Conservation (phyloP, 495 filamentous ascomycete genomes). For the Ascobolus immersus region DNA sequence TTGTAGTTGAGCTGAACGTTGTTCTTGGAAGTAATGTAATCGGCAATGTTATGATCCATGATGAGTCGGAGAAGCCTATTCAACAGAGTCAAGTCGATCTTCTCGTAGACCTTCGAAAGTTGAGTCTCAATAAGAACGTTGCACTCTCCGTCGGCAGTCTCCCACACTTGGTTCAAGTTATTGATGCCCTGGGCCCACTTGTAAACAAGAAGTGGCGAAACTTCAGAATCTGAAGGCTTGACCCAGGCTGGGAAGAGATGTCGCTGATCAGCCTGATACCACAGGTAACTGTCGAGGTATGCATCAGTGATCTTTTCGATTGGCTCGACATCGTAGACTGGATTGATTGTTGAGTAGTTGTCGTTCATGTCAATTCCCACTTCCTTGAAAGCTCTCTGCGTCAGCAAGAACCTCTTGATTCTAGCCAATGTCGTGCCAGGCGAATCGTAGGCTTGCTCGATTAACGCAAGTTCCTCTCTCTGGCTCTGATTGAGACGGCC, state of each 20-base stretch:
- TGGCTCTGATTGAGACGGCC: constrained; percentile 93
- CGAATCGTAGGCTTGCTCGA: constrained; percentile 96
- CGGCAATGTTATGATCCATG: constrained; percentile 98
- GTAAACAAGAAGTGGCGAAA: constrained; percentile 87
- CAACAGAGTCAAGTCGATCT: constrained; percentile 88
- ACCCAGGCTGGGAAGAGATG: constrained; percentile 98
- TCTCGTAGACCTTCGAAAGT: constrained; percentile 95
- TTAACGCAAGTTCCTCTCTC: constrained; percentile 85
- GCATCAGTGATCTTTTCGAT: constrained; percentile 99
- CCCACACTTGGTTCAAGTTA: constrained; percentile 95
- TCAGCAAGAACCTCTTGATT: constrained; percentile 94
- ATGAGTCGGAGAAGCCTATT: constrained; percentile 83
- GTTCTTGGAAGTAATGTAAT: constrained; percentile 99
- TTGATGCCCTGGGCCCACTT: constrained; percentile 99
- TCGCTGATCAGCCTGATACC: constrained; percentile 97
- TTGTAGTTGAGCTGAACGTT: constrained; percentile 99
- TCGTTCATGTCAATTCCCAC: constrained; percentile 99
- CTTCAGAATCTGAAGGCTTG: constrained; percentile 96
- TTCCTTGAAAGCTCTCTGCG: constrained; percentile 95
- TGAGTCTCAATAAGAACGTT: constrained; percentile 99
- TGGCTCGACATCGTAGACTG: constrained; percentile 95
- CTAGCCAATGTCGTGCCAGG: constrained; percentile 86
- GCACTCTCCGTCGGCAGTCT: constrained; percentile 80
- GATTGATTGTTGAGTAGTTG: constrained; percentile 97
- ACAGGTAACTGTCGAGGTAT: constrained; percentile 94